A percentile compares a stretch with the other conserved stretches of the same genome.
These are phyloP conservation scores for Aspergillus coremiiformis DNA, from an alignment of 495 filamentous ascomycete species.

Conservation along the genomic window DNA sequence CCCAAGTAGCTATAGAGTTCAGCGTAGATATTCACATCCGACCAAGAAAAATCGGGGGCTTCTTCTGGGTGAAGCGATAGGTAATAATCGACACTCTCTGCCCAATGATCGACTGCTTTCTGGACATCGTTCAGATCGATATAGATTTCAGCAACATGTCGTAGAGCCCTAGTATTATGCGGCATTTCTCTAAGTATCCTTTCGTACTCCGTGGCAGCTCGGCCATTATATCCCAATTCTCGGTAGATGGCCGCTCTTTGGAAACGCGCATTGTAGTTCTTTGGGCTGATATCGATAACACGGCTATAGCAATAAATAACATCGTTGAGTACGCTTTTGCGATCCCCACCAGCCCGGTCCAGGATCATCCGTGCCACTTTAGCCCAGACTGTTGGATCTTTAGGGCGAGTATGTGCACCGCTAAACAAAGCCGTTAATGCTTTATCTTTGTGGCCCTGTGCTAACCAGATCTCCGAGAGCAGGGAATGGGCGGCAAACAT, in stretches of 20 bases:
- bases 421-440: conserved; percentile 59
- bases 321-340: conserved; percentile 43
- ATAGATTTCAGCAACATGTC: conserved; percentile 57
- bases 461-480: conserved; percentile 62
- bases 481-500: conserved; percentile 72
- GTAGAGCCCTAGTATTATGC: conserved; percentile 52
- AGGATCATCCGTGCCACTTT: conserved; percentile 59
- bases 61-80: conserved; percentile 41
- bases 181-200: conserved; percentile 51
- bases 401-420: conserved; percentile 65
- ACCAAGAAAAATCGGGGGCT: conserved; percentile 62
- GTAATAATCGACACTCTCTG: conserved; percentile 49
- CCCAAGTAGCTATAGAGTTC: conserved; percentile 64
- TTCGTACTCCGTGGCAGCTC: conserved; percentile 57
- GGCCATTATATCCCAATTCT: conserved; percentile 49
- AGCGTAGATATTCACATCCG: conserved; percentile 73
- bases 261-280: conserved; percentile 51
- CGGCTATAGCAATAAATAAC: conserved; percentile 63
- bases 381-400: conserved; percentile 60
- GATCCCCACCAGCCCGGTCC: conserved; percentile 49
- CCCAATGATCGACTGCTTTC: conserved; percentile 54
- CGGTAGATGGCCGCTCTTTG: conserved; percentile 52
- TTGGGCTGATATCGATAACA: conserved; percentile 55
- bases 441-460: conserved; percentile 59
- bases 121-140: conserved; percentile 51